Conservation (phyloP, 768 basidiomycete genomes). For the Agaricus blazei region DNA sequence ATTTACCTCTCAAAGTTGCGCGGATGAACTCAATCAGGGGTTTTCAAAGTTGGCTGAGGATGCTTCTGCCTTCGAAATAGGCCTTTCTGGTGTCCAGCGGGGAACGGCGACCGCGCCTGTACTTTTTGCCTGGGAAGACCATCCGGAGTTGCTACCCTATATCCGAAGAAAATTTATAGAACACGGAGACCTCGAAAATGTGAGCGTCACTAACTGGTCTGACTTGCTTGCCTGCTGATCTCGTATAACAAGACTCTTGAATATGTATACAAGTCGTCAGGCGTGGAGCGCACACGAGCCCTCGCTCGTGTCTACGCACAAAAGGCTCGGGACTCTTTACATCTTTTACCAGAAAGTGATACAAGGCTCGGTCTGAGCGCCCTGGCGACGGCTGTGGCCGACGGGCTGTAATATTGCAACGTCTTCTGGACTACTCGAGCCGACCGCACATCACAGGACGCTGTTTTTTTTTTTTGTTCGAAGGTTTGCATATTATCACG, state of each 20-base stretch:
- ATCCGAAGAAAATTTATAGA: constrained; percentile 74
- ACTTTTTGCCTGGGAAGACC: constrained; percentile 82
- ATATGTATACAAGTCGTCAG: constrained; percentile 64
- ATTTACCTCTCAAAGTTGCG: neutral
- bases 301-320: constrained; percentile 74
- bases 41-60: constrained; percentile 46
- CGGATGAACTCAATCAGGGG: too few relatives aligned
- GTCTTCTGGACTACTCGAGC: neutral
- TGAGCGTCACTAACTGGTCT: constrained; percentile 28
- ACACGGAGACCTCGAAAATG: constrained; percentile 77
- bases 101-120: constrained; percentile 71
- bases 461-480: neutral
- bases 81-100: constrained; percentile 18
- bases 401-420: constrained; percentile 42
- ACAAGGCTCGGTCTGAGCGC: constrained; percentile 71
- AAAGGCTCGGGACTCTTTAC: constrained; percentile 68
- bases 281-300: constrained; percentile 70
- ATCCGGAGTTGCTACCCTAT: constrained; percentile 68
- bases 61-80: constrained; percentile 65
- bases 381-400: constrained; percentile 64
- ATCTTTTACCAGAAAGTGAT: constrained; percentile 73
- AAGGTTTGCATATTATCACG: neutral
- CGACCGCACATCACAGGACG: neutral
- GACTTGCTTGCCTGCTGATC: neutral
- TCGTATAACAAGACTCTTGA: constrained; percentile 50